Evolutionary conservation across 1,284 basidiomycete species (phyloP).

Genomic region (Entoloma clypeatum): DNA sequence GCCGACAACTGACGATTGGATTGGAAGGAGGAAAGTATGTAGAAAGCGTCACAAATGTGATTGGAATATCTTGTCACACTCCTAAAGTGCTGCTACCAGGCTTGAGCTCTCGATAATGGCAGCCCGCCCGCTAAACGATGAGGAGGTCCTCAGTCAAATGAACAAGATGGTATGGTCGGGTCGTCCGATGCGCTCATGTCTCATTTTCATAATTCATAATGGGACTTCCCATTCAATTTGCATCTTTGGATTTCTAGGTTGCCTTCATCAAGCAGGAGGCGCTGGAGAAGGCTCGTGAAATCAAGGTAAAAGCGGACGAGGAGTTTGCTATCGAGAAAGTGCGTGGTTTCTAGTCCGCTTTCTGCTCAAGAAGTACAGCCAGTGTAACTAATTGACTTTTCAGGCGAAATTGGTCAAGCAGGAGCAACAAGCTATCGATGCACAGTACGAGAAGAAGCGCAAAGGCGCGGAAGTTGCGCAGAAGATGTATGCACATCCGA

Average conservation of each 20-base stretch:
- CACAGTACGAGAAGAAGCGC: conserved; percentile 89
- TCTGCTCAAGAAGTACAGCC: neutral
- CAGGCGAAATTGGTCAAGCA: conserved; percentile 95
- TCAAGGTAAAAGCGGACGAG: conserved; percentile 94
- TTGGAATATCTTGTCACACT: too few species aligned
- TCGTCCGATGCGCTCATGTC: conserved; percentile 5
- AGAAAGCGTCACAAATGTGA: too few species aligned
- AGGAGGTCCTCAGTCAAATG: conserved; percentile 96
- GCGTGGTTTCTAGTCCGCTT: neutral
- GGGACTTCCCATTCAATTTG: conserved; percentile 3
- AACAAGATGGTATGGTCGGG: conserved; percentile 89
- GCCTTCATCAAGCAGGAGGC: conserved; percentile 98
- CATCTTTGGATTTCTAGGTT: conserved; percentile 50
- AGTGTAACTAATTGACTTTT: conserved; percentile 1
- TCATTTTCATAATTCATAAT: conserved; percentile 9
- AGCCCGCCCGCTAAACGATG: conserved; percentile 83
- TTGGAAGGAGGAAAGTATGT: too few species aligned
- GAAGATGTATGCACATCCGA: conserved; percentile 74
- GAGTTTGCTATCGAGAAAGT: conserved; percentile 98
- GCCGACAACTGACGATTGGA: too few species aligned
- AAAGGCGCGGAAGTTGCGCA: conserved; percentile 90
- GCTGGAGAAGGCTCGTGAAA: conserved; percentile 93
- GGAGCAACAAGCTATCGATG: conserved; percentile 89
- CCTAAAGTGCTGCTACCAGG: too few species aligned
- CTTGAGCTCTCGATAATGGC: conserved; percentile 37